Conservation (phyloP, 2,329 filamentous ascomycete genomes). For the Clarireedia homoeocarpa region DNA sequence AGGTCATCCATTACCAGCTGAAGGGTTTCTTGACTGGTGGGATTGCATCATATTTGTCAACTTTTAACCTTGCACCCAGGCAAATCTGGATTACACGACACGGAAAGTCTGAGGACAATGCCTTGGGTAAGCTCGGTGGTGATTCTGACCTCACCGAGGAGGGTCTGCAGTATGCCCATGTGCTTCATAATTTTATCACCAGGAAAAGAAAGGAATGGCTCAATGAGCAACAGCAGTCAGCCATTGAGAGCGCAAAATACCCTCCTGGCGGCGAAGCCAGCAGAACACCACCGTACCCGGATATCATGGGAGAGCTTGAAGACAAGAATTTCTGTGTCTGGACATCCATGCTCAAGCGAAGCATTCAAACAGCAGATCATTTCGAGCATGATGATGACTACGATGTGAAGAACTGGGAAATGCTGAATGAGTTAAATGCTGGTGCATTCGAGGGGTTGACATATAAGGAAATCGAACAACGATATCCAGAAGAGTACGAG, state of each 20-base stretch:
- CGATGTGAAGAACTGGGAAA: conserved; percentile 94
- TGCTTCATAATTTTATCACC: conserved; percentile 78
- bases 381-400: conserved; percentile 91
- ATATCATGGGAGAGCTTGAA: conserved; percentile 60
- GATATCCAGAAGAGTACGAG: conserved; percentile 72
- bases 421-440: conserved; percentile 93
- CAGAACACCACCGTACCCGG: conserved; percentile 89
- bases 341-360: conserved; percentile 93
- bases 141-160: conserved; percentile 78
- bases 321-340: conserved; percentile 95
- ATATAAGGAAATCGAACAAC: conserved; percentile 78
- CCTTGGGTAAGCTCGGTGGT: conserved; percentile 81
- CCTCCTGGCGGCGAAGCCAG: conserved; percentile 75
- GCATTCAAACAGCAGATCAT: conserved; percentile 77
- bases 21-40: conserved; percentile 87
- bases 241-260: conserved; percentile 64
- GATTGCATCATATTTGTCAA: conserved; percentile 89
- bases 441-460: conserved; percentile 92
- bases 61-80: conserved; percentile 90
- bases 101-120: conserved; percentile 84
- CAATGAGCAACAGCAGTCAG: conserved; percentile 68
- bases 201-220: conserved; percentile 76
- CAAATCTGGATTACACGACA: conserved; percentile 98
- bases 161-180: conserved; percentile 69
- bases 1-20: conserved; percentile 84